Evolutionary conservation across 2,329 filamentous ascomycete species (phyloP).

Genomic region (Lasiodiplodia sp.): DNA sequence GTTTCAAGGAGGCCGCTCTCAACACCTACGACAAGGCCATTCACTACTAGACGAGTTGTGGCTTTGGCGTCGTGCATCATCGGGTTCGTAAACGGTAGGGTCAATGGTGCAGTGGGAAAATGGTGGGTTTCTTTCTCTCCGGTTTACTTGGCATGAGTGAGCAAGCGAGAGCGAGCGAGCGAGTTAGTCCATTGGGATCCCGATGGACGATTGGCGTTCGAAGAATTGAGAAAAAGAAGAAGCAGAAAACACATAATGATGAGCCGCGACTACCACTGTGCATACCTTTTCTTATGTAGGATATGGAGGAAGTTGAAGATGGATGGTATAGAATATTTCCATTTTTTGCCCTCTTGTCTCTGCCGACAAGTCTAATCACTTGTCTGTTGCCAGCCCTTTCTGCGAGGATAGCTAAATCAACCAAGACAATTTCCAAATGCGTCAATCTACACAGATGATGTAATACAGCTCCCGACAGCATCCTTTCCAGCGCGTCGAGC

Average conservation of each 20-base stretch:
- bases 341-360: not conserved
- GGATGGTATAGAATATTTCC: slow-evolving; percentile 9
- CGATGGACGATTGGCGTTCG: not conserved
- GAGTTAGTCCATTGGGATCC: not conserved
- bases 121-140: slow-evolving; percentile 12
- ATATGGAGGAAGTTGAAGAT: slow-evolving; percentile 5
- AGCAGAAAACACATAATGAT: slow-evolving; percentile 11
- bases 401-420: not conserved
- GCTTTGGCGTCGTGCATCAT: slow-evolving; percentile 9
- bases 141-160: slow-evolving; percentile 14
- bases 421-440: not conserved
- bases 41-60: slow-evolving; percentile 70
- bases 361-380: not conserved
- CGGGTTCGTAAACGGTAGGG: not conserved
- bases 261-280: slow-evolving; percentile 15
- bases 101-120: slow-evolving; percentile 9
- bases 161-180: slow-evolving; percentile 13
- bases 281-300: slow-evolving; percentile 21
- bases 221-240: slow-evolving; percentile 1
- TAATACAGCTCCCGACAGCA: not conserved
- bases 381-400: not conserved
- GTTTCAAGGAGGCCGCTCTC: slow-evolving; percentile 99
- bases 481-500: not conserved
- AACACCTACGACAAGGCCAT: slow-evolving; percentile 94
- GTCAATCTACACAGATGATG: not conserved